Evolutionary conservation across 257 asterid genomes (phyloP).

Genomic region (Jacaranda mimosifolia): DNA sequence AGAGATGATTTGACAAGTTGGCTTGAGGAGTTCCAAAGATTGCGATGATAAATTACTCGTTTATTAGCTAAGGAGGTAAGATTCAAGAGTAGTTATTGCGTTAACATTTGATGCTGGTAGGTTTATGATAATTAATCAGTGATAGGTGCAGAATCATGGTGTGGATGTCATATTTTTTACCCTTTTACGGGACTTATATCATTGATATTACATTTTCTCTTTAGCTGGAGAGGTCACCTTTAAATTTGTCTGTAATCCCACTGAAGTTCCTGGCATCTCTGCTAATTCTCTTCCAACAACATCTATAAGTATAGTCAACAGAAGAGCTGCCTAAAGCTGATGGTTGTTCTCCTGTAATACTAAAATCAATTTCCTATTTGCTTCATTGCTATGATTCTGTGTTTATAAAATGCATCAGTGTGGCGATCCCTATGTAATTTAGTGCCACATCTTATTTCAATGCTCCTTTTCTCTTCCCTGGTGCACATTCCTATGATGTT

Average conservation of each 20-base stretch:
- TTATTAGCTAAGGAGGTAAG: too few species aligned
- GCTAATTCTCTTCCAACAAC: background rate
- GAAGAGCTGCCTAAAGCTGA: background rate
- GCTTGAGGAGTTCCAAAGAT: too few species aligned
- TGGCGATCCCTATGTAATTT: background rate
- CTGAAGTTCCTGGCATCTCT: background rate
- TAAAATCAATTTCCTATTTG: background rate
- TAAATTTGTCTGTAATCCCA: background rate
- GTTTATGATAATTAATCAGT: background rate
- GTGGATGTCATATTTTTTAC: background rate
- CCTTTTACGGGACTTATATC: background rate
- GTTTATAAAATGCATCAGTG: background rate
- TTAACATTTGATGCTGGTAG: background rate
- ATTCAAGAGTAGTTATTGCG: too few species aligned
- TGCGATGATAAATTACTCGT: too few species aligned
- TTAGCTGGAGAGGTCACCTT: background rate
- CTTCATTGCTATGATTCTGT: background rate
- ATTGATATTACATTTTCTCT: background rate
- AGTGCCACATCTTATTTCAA: constrained; percentile 2
- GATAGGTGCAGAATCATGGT: background rate
- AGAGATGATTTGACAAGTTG: too few species aligned
- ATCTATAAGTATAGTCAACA: background rate
- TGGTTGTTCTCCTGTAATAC: constrained; percentile 4
- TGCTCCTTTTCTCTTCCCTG: constrained; percentile 3
- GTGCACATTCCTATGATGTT: background rate